Percentiles rank a stretch among this genome's conserved stretches.
Evolutionary conservation across 768 basidiomycete species (phyloP).

Genomic region (Leccinum imitatum): DNA sequence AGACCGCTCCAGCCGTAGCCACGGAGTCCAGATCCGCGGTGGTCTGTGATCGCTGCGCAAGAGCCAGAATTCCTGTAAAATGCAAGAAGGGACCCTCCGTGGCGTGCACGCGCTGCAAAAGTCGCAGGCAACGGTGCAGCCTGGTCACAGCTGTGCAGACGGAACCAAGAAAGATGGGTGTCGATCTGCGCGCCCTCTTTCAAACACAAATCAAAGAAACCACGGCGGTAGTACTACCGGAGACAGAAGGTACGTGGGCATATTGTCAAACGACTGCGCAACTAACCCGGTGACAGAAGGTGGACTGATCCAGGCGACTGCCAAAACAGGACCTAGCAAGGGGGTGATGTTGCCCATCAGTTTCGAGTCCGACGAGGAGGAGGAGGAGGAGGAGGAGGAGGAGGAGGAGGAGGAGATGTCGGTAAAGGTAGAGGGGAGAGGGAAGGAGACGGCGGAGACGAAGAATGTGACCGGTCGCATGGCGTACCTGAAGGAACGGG

Average conservation of each 20-base stretch:
- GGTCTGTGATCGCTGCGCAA: neutral
- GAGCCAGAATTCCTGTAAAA: neutral
- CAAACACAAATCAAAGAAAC: neutral
- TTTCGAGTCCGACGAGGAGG: neutral
- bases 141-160: neutral
- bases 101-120: neutral
- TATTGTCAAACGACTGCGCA: neutral
- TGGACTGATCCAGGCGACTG: no score
- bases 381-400: no score
- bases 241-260: neutral
- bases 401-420: no score
- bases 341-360: neutral
- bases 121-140: neutral
- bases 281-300: no score
- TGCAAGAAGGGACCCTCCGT: neutral
- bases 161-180: neutral
- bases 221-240: neutral
- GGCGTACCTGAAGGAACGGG: no score
- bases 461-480: no score
- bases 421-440: no score
- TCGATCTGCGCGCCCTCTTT: neutral
- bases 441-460: no score
- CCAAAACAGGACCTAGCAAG: neutral
- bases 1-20: neutral
- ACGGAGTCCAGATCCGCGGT: neutral